Conservation (phyloP, 2,329 filamentous ascomycete species). For the Fusarium ambrosium region DNA sequence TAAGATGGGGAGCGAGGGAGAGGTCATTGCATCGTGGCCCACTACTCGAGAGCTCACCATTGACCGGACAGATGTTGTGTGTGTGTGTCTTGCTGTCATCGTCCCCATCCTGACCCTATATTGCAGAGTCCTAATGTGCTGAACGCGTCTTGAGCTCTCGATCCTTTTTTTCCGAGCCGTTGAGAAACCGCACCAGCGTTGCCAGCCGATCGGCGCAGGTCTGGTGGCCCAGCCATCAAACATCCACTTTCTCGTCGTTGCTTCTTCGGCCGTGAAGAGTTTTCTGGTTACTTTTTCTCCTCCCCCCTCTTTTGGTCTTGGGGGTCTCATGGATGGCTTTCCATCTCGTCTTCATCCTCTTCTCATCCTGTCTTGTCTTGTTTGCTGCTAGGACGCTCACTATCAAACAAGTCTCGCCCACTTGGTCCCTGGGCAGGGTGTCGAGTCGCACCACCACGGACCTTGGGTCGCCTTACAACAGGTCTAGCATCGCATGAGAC, state of each 20-base stretch:
- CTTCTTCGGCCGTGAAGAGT: constrained; percentile 42
- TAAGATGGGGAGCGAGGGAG: constrained; percentile 11
- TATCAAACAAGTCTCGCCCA: constrained; percentile 31
- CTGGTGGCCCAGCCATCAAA: constrained; percentile 32
- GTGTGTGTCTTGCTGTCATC: constrained; percentile 15
- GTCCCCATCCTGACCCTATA: constrained; percentile 24
- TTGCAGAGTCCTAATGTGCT: constrained; percentile 21
- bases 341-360: constrained; percentile 14
- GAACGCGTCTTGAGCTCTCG: constrained; percentile 12
- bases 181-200: constrained; percentile 27
- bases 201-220: constrained; percentile 34
- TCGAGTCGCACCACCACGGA: constrained; percentile 46
- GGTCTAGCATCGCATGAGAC: constrained; percentile 45
- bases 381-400: constrained; percentile 27
- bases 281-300: constrained; percentile 23
- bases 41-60: constrained; percentile 18
- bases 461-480: constrained; percentile 43
- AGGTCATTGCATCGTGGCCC: constrained; percentile 11
- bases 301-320: constrained; percentile 8
- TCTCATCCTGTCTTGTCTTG: constrained; percentile 15
- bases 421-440: constrained; percentile 32
- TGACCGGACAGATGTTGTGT: constrained; percentile 14
- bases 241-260: constrained; percentile 37
- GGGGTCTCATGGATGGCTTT: constrained; percentile 6
- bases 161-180: constrained; percentile 20